Evolutionary conservation across 2,329 filamentous ascomycete species (phyloP).

Genomic region (Arthroderma sp.): DNA sequence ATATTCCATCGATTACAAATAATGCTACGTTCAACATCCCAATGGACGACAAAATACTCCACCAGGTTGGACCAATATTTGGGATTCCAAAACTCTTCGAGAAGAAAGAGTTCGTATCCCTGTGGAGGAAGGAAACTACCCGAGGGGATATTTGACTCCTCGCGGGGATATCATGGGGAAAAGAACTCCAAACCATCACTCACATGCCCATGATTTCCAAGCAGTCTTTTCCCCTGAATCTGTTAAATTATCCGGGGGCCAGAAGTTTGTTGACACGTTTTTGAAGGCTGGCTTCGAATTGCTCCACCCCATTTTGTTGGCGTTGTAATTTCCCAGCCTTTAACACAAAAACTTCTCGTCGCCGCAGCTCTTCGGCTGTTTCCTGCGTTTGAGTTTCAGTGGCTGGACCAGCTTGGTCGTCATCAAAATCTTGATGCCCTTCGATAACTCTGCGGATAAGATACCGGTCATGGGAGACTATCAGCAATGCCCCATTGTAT

Average conservation of each 20-base stretch:
- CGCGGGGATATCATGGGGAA: no score
- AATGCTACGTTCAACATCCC: no score
- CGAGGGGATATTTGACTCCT: neutral
- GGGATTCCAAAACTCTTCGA: no score
- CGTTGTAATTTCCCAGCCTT: constrained; percentile 43
- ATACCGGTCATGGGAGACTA: constrained; percentile 74
- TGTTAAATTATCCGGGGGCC: no score
- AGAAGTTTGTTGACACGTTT: constrained; percentile 2
- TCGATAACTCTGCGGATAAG: constrained; percentile 63
- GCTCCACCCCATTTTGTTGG: constrained; percentile 47
- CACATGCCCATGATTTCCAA: neutral
- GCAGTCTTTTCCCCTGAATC: no score
- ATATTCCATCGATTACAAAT: no score
- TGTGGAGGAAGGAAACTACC: neutral
- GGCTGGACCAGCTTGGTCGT: constrained; percentile 26
- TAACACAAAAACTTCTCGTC: constrained; percentile 48
- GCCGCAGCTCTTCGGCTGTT: constrained; percentile 31
- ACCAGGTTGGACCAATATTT: no score
- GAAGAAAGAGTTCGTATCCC: neutral
- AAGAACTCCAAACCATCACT: neutral
- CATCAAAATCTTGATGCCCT: constrained; percentile 37
- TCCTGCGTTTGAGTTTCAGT: constrained; percentile 17
- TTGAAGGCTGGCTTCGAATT: constrained; percentile 41
- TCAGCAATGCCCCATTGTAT: constrained; percentile 61
- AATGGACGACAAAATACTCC: no score